Evolutionary conservation across 257 asterid species (phyloP).

Genomic region (Solanum ahanhuiri): DNA sequence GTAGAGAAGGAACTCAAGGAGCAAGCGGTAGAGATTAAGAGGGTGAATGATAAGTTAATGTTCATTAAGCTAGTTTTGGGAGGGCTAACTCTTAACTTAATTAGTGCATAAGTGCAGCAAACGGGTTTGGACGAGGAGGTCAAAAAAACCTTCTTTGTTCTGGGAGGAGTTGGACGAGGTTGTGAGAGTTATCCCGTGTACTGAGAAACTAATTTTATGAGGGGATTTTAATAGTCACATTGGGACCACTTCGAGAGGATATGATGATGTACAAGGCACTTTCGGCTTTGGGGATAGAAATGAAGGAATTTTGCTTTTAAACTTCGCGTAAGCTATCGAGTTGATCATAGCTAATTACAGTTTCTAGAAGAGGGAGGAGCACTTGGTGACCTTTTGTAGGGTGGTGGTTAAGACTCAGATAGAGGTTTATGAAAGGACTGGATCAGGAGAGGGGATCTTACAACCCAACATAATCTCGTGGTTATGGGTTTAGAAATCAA

Average conservation of each 20-base stretch:
- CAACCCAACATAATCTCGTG: too few relatives aligned
- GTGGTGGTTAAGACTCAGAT: too few relatives aligned
- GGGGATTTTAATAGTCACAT: neutral
- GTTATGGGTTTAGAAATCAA: too few relatives aligned
- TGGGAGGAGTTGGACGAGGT: neutral
- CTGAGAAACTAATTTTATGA: neutral
- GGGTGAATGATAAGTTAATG: neutral
- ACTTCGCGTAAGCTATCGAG: too few relatives aligned
- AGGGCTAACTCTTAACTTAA: neutral
- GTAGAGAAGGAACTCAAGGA: neutral
- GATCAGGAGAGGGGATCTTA: too few relatives aligned
- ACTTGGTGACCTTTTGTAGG: too few relatives aligned
- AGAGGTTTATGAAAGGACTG: too few relatives aligned
- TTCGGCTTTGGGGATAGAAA: neutral
- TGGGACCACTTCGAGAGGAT: neutral
- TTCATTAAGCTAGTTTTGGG: neutral
- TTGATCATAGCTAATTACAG: too few relatives aligned
- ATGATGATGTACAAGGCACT: neutral
- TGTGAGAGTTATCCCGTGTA: too few relatives aligned
- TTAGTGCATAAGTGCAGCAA: neutral
- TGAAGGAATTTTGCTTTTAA: too few relatives aligned
- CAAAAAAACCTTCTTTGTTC: neutral
- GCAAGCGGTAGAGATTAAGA: neutral
- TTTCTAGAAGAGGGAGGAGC: too few relatives aligned
- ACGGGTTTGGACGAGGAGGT: neutral